A percentile compares a stretch with the other conserved stretches of the same genome.
Evolutionary conservation across 176 grass and related monocot species (phyloP).

Genomic region (Ensete glaucum): DNA sequence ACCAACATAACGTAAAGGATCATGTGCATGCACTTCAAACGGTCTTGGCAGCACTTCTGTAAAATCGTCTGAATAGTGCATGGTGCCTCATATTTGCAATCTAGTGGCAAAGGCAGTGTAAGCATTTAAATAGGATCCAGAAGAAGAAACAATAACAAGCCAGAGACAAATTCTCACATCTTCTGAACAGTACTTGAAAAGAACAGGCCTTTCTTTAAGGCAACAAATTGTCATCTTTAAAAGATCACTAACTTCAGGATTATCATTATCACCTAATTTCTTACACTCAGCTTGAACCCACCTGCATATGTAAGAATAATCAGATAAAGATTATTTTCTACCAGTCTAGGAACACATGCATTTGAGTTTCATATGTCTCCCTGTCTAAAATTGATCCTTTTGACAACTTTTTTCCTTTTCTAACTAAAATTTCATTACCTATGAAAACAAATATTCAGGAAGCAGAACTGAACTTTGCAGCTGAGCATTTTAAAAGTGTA

Average conservation of each 20-base stretch:
- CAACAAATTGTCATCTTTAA: constrained; percentile 73
- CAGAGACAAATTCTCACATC: not conserved
- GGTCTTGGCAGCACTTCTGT: no score
- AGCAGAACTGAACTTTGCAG: not conserved
- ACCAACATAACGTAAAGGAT: no score
- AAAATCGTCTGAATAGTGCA: no score
- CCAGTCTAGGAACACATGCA: not conserved
- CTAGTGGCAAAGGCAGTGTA: no score
- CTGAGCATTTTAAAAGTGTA: not conserved
- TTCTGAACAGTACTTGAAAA: constrained; percentile 97
- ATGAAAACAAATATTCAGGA: not conserved
- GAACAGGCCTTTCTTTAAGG: constrained; percentile 89
- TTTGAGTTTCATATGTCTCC: not conserved
- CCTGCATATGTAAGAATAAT: constrained; percentile 27
- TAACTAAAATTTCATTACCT: not conserved
- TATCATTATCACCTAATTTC: constrained; percentile 86
- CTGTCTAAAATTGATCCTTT: not conserved
- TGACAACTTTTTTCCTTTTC: not conserved
- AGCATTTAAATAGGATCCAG: no score
- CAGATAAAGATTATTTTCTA: constrained; percentile 4
- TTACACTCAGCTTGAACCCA: constrained; percentile 99
- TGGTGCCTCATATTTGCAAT: no score
- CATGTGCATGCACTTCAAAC: no score
- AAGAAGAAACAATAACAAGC: no score
- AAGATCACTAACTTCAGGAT: constrained; percentile 88